Percentiles rank a stretch among this genome's conserved stretches.
These are phyloP conservation scores for Sclerotiophoma versabilis DNA, from an alignment of 2,329 filamentous ascomycete genomes.

Conservation along the genomic window DNA sequence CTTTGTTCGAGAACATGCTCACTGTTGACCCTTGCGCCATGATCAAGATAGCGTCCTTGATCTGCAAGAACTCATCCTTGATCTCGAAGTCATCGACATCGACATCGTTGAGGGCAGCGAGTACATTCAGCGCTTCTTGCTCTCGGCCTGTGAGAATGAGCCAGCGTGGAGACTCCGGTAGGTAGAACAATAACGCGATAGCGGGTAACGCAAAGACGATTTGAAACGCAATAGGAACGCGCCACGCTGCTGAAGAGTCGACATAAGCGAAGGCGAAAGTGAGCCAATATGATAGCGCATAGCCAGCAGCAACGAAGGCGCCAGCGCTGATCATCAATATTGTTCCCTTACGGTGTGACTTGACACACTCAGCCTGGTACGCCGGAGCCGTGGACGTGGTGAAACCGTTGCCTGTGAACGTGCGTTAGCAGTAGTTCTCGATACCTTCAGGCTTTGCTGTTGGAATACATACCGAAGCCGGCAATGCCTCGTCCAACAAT, in stretches of 20 bases:
- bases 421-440: neutral
- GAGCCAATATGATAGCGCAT: slow-evolving; percentile 61
- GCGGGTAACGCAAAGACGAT: slow-evolving; percentile 64
- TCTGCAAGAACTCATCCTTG: slow-evolving; percentile 51
- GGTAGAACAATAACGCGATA: slow-evolving; percentile 57
- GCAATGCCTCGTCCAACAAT: slow-evolving; percentile 58
- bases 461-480: slow-evolving; percentile 55
- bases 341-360: slow-evolving; percentile 53
- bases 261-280: slow-evolving; percentile 60
- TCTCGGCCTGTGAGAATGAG: slow-evolving; percentile 64
- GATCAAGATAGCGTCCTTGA: slow-evolving; percentile 44
- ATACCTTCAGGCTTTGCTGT: neutral
- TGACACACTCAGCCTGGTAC: slow-evolving; percentile 61
- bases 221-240: slow-evolving; percentile 65
- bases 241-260: slow-evolving; percentile 52
- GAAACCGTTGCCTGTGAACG: slow-evolving; percentile 56
- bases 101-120: slow-evolving; percentile 41
- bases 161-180: slow-evolving; percentile 67
- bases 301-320: slow-evolving; percentile 59
- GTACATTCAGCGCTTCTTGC: slow-evolving; percentile 48
- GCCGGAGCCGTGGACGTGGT: slow-evolving; percentile 61
- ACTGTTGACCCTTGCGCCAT: slow-evolving; percentile 38
- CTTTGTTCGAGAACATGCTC: slow-evolving; percentile 39
- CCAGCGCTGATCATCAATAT: slow-evolving; percentile 59
- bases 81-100: slow-evolving; percentile 35